Conservation (phyloP, 805 yeast genomes). For the Novakomyces olei region DNA sequence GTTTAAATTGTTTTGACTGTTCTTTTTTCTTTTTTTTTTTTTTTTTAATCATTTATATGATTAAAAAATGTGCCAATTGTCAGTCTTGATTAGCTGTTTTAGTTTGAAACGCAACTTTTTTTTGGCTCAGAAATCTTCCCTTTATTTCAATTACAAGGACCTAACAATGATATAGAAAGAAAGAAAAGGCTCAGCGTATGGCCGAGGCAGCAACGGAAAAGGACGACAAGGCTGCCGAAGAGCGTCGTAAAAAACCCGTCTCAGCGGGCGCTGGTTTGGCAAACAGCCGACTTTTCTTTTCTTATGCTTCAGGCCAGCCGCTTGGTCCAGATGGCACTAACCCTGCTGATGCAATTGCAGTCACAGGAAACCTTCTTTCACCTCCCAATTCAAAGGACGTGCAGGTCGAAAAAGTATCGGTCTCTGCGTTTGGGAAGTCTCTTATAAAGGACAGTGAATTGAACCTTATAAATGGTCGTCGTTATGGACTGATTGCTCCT, state of each 20-base stretch:
- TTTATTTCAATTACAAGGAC: constrained; percentile 1
- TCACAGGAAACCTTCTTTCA: constrained; percentile 3
- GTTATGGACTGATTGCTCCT: constrained; percentile 93
- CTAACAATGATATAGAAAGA: constrained; percentile 1
- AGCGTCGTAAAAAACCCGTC: not conserved
- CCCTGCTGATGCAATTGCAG: constrained; percentile 4
- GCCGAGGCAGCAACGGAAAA: not conserved
- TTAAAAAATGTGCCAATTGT: not conserved
- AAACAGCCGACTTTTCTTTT: constrained; percentile 1
- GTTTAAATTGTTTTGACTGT: no score
- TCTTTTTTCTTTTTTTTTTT: no score
- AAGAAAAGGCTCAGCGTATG: constrained; percentile 1
- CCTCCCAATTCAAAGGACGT: constrained; percentile 4
- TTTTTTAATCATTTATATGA: no score
- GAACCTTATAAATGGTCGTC: constrained; percentile 90
- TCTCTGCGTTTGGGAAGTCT: constrained; percentile 45
- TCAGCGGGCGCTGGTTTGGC: not conserved
- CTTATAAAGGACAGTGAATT: constrained; percentile 75
- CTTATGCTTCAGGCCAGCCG: constrained; percentile 26
- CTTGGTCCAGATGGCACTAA: constrained; percentile 2
- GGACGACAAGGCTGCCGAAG: not conserved
- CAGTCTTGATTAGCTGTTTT: not conserved
- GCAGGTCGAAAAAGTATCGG: constrained; percentile 3
- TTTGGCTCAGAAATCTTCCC: not conserved
- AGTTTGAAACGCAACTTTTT: not conserved